Base-by-base conservation (phyloP, 345 rosid genomes). In the Rubroshorea leprosula region DNA sequence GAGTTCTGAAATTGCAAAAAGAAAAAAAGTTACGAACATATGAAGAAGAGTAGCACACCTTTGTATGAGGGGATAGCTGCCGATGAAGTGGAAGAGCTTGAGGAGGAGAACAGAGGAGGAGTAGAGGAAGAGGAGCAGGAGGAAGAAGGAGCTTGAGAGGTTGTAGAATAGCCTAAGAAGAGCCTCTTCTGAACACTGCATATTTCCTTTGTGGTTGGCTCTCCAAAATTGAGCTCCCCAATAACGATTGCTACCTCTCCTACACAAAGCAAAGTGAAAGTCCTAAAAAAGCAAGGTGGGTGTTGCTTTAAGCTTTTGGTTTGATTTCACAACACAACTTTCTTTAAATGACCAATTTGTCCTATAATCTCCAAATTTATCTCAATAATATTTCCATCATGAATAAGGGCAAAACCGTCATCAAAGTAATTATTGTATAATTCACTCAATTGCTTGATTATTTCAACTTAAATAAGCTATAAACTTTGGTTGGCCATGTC, bases 151-250 rank as follows among this genome's bases (percentile, higher is more conserved):
- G 78, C 74, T 73, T 41, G 97, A 89, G 79, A 82, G 61, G 75
- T 76, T 78, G 76, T 82, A 75, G 87, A 83, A 93, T 67, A 89
- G 68, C 62, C 81, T 78, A 68, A 60, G 70, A 44, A 89, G 82
- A 72, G 82, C 79, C 83, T 93, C 89, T 69, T 80, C 59, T 48
- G 88, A 81, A 68, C 85, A 86, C 84, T 51, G 90, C 99, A 93
- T 91, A 57, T 75, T 78, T 68, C 69, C 60, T 17, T 75, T 65
- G 44, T 62, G 62, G 59, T 60, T 49, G 54, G 52, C 58, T 58
- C 66, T 68, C 64, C 71, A 58, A 67, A 63, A 55, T 39, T 23
- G 54, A 70, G 70, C 51, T 54, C 35, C 54, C 65, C 50, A n/a
- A n/a, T n/a, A n/a, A n/a, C n/a, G n/a, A n/a, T n/a, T 52, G 14